phyloP scores from a whole-genome alignment of 192 early-diverging fungal species.

The Rhizophagus sp. region DNA sequence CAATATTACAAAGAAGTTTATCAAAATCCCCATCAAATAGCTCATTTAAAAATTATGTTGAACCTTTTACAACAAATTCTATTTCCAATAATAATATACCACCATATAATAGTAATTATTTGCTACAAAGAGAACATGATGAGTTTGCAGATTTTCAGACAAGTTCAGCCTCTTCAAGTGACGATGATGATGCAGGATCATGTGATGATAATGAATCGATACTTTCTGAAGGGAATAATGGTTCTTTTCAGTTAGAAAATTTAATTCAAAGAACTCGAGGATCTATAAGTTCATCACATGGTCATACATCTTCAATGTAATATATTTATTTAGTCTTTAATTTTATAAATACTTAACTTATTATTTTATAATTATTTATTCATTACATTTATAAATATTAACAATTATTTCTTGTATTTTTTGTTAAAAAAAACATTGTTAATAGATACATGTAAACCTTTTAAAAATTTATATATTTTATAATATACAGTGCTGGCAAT shows the following conservation, averaged over 20 bases:
- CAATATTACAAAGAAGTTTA: constrained; percentile 2
- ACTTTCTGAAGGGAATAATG: constrained; percentile 8
- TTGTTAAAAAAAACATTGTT: no score
- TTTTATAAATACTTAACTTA: no score
- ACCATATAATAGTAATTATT: neutral
- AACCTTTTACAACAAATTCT: neutral
- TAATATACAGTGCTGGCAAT: no score
- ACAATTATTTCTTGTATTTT: no score
- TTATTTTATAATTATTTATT: no score
- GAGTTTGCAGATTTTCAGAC: neutral
- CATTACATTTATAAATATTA: no score
- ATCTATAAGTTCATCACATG: neutral
- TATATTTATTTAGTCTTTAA: neutral
- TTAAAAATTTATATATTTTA: no score
- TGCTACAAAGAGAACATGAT: neutral
- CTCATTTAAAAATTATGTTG: neutral
- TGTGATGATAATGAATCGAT: constrained; percentile 13
- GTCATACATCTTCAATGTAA: constrained; percentile 3
- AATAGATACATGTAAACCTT: no score
- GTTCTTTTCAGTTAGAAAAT: constrained; percentile 18
- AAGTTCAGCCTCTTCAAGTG: constrained; percentile 11
- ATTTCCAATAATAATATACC: neutral
- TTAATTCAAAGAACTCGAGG: neutral
- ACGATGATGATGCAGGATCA: constrained; percentile 10
- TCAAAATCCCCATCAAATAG: constrained; percentile 11